A percentile compares a stretch with the other conserved stretches of the same genome.
Conservation (phyloP, 1,284 basidiomycete species). For the Cutaneotrichosporon cavernicola region DNA sequence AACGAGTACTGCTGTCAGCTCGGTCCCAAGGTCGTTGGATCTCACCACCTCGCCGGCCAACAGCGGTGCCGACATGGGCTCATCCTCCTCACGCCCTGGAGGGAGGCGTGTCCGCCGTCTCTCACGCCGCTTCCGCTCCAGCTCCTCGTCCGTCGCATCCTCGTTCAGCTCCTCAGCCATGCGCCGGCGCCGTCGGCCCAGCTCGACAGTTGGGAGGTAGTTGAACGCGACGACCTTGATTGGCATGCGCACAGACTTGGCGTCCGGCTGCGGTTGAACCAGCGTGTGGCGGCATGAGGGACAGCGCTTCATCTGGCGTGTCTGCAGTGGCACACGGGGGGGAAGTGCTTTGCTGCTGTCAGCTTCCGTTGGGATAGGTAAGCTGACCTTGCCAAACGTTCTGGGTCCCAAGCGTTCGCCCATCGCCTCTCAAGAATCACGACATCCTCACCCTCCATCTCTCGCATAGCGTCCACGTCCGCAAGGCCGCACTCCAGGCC, state of each 20-base stretch:
- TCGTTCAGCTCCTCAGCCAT: slow-evolving; percentile 18
- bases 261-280: slow-evolving; percentile 97
- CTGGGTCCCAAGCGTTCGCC: slow-evolving; percentile 73
- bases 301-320: slow-evolving; percentile 93
- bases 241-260: slow-evolving; percentile 92
- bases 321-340: slow-evolving; percentile 81
- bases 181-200: slow-evolving; percentile 54
- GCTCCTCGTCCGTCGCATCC: slow-evolving; percentile 16
- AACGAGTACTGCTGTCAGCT: slow-evolving; percentile 63
- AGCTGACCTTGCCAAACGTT: slow-evolving; percentile 64
- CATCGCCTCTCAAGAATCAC: slow-evolving; percentile 75
- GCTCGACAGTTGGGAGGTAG: slow-evolving; percentile 85
- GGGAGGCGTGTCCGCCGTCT: slow-evolving; percentile 7
- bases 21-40: background rate
- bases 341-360: slow-evolving; percentile 58
- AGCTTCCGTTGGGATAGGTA: background rate
- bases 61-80: slow-evolving; percentile 36
- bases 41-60: slow-evolving; percentile 38
- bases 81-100: slow-evolving; percentile 24
- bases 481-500: slow-evolving; percentile 27
- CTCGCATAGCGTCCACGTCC: slow-evolving; percentile 57
- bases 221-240: slow-evolving; percentile 94
- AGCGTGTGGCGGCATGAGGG: slow-evolving; percentile 85
- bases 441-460: slow-evolving; percentile 63
- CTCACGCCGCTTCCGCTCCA: slow-evolving; percentile 9